A percentile compares a stretch with the other conserved stretches of the same genome.
phyloP scores from a whole-genome alignment of 495 filamentous ascomycete genomes.

The Hyaloscypha variabilis region DNA sequence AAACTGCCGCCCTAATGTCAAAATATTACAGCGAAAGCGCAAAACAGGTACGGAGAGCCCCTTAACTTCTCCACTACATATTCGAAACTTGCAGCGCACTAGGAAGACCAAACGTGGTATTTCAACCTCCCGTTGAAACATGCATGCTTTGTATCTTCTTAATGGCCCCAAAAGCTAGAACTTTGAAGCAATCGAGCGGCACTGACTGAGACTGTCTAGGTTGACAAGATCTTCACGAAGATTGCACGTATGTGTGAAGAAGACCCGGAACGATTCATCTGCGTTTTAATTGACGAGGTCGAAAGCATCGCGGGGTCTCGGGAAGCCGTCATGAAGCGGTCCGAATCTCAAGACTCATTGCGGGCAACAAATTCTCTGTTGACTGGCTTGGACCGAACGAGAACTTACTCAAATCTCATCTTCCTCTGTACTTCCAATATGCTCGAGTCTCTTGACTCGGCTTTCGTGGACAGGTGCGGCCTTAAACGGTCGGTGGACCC shows the following conservation, averaged over 20 bases:
- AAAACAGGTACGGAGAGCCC: conserved; percentile 36
- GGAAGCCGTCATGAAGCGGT: conserved; percentile 36
- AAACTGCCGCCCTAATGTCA: conserved; percentile 50
- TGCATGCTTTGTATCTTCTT: neutral
- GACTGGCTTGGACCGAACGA: conserved; percentile 41
- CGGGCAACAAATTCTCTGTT: conserved; percentile 48
- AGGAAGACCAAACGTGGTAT: neutral
- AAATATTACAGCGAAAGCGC: conserved; percentile 56
- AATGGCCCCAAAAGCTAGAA: neutral
- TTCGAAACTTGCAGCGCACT: neutral
- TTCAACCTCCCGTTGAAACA: neutral
- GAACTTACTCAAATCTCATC: conserved; percentile 45
- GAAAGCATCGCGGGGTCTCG: conserved; percentile 53
- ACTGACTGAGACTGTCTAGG: neutral
- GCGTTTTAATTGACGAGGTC: conserved; percentile 56
- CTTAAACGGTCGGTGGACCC: conserved; percentile 46
- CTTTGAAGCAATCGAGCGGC: neutral
- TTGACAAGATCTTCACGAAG: conserved; percentile 45
- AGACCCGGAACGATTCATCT: conserved; percentile 44
- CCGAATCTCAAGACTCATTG: conserved; percentile 42
- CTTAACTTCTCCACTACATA: neutral
- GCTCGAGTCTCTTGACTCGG: conserved; percentile 44
- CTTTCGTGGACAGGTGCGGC: conserved; percentile 55
- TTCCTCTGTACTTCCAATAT: conserved; percentile 58
- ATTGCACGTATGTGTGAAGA: conserved; percentile 43